Evolutionary conservation across 768 basidiomycete species (phyloP), one percentile per base, ranked within the genome.

Genomic region (Leccinellum luteum): DNA sequence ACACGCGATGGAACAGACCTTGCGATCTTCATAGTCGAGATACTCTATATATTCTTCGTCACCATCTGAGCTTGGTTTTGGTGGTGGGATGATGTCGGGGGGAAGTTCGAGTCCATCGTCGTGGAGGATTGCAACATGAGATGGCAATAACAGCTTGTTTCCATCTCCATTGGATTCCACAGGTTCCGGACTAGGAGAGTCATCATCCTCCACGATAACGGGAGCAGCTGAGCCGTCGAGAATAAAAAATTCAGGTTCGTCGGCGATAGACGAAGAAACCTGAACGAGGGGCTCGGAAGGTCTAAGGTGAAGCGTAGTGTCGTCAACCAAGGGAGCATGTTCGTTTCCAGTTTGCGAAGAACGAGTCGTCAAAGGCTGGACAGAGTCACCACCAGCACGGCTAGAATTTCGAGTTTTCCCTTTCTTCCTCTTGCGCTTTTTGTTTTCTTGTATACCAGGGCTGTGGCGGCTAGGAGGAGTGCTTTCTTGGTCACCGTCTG

Each of bases 1-100:
- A 30, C 21, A 52, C 7, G n/a, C n/a, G 17, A 54, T 17, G 25
- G 28, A 35, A 66, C 79, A 25, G 56, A 85, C 87, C 73, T 79
- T 81, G 32, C 78, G 73, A 63, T 85, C 83, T 38, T 88, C 88
- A 61, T 85, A 87, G 62, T 91, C 89, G 23, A 92, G 76, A 65
- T 89, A 91, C 52, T 92, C 84, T 56, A 93, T 91, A 64, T 83
- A 89, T 64, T 82, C 82, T 23, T 85, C 83, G 9, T 85, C 83
- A 5, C 81, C 81, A 21, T 85, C 83, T 14, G 77, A 75, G 35
- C 81, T 68, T 41, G 74, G 28, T 55, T 73, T 64, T 3, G 75
- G 66, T 17, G 80, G 74, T 14, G 76, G 69, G 17, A 84, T 68
- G 19, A 86, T 78, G 57, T 81, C 76, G 28, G 78, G 71, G 4